These are phyloP conservation scores for Adansonia madagascariensis DNA, from an alignment of 441 rosid species.

Conservation along the genomic window DNA sequence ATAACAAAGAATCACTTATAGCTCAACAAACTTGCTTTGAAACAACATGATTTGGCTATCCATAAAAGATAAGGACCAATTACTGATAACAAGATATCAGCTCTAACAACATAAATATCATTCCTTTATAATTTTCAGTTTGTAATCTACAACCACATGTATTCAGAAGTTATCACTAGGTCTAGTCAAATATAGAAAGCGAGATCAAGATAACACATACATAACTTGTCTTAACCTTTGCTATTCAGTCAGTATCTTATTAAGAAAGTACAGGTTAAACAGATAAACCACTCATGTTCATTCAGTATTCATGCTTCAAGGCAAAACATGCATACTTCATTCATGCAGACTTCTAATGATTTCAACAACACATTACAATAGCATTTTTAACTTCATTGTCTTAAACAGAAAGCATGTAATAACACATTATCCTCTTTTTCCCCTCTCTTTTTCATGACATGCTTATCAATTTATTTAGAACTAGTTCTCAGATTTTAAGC, in stretches of 20 bases:
- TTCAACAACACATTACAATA: not conserved
- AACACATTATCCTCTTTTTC: not conserved
- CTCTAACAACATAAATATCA: not conserved
- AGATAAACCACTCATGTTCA: not conserved
- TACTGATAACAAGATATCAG: not conserved
- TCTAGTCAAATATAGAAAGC: not conserved
- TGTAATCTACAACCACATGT: not conserved
- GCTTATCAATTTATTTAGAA: not conserved
- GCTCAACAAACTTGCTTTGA: not conserved
- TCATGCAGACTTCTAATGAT: not conserved
- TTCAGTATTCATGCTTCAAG: not conserved
- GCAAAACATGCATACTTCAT: slow-evolving; percentile 4
- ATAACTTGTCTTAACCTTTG: not conserved
- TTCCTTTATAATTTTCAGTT: not conserved
- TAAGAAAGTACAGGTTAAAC: not conserved
- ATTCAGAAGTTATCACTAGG: not conserved
- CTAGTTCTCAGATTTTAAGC: not conserved
- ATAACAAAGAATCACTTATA: not conserved
- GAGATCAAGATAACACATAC: not conserved
- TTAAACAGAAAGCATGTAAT: not conserved
- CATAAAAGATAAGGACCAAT: not conserved
- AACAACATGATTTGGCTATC: too few relatives aligned
- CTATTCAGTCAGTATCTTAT: not conserved
- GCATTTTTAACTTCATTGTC: not conserved
- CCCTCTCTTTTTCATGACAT: not conserved